These are phyloP conservation scores for Trichoderma koningii DNA, from an alignment of 2,329 filamentous ascomycete species.

Conservation along the genomic window DNA sequence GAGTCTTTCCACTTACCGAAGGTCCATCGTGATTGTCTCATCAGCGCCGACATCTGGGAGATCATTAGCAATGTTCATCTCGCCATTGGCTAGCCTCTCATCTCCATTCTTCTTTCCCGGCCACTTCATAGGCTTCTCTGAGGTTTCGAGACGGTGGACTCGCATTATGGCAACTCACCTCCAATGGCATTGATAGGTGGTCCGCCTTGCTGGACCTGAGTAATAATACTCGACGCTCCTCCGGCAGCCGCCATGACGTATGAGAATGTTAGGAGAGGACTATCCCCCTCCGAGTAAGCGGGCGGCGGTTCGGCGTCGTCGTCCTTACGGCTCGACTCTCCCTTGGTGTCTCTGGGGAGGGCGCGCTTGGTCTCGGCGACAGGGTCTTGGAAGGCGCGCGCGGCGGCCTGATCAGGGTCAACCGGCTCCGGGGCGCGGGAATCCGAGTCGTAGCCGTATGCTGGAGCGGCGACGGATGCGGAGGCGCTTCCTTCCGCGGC, in stretches of 20 bases:
- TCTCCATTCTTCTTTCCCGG: neutral
- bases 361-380: slow-evolving; percentile 80
- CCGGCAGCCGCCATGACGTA: slow-evolving; percentile 98
- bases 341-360: slow-evolving; percentile 79
- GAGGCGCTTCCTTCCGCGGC: slow-evolving; percentile 37
- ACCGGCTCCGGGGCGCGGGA: slow-evolving; percentile 44
- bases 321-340: slow-evolving; percentile 71
- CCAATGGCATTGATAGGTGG: slow-evolving; percentile 87
- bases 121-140: neutral
- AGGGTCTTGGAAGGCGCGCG: slow-evolving; percentile 51
- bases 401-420: slow-evolving; percentile 40
- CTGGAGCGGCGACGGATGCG: slow-evolving; percentile 53
- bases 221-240: slow-evolving; percentile 97
- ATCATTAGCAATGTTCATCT: slow-evolving; percentile 11
- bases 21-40: slow-evolving; percentile 92
- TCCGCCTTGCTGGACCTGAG: slow-evolving; percentile 93
- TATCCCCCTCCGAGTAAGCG: slow-evolving; percentile 92
- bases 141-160: neutral
- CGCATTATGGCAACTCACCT: slow-evolving; percentile 55
- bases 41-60: slow-evolving; percentile 74
- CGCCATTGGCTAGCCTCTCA: neutral
- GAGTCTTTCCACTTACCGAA: slow-evolving; percentile 65
- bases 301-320: slow-evolving; percentile 91
- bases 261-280: slow-evolving; percentile 86
- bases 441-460: slow-evolving; percentile 48